Evolutionary conservation across 208 protist genomes (phyloP), one percentile per base, ranked within the genome.

Genomic region (Angomonas desouzai): DNA sequence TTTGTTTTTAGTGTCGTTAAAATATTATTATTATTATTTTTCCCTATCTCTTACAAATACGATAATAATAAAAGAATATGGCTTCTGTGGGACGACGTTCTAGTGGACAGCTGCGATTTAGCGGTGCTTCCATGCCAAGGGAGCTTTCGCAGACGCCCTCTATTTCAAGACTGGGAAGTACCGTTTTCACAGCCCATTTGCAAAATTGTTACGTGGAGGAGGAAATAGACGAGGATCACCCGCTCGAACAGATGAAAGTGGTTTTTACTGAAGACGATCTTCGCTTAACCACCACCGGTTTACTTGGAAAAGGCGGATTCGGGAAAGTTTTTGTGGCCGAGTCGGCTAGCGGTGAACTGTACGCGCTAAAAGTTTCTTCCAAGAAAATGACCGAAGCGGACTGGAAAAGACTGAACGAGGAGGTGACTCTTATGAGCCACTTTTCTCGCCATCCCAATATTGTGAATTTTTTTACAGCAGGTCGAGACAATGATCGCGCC

Each of bases 381-480:
- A 95, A 92, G 60, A 72, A 72, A 28, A 89, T 95, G 89, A 74
- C 53, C 47, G 84, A 91, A 28, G 78, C 64, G 27, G 89, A 95
- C 55, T 92, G 89, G 84, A 79, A 77, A 38, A 77, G 89, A 18
- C 64, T 95, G n/a, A 82, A 73, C 47, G 85, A 92, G 58, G 87
- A 96, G 55, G 85, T 96, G 38, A 85, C 78, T 0, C 70, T 93
- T 10, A 92, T 96, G 87, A 89, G 68, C 56, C 85, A 92, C 68
- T 92, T 96, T 53, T 85, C 83, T n/a, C 68, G 73, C 0, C 90
- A 96, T 57, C 85, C 83, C 0, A 96, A 96, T 61, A 91, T 93
- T 55, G 90, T 96, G 38, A 75, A 76, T 48, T 91, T 91, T 58
- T 83, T 89, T 57, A 74, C 75, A 13, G 90, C 90, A 33, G 87